Base-by-base conservation (phyloP, 2,329 filamentous ascomycete species). In the Arachnopeziza araneosa region DNA sequence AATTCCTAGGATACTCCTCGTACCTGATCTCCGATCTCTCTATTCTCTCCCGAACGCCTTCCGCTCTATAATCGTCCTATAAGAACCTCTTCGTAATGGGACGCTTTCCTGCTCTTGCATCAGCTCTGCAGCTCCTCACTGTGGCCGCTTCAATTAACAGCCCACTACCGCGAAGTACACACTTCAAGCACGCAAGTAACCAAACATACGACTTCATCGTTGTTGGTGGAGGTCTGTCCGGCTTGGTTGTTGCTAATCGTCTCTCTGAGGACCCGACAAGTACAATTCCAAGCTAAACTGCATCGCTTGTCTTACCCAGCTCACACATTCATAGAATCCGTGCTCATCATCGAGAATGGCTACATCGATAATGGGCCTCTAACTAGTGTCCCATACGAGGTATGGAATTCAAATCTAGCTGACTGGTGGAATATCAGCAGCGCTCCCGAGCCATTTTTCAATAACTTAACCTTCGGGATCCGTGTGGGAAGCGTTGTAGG, bases 141-240 rank as follows among this genome's bases (percentile, higher is more conserved):
- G 36, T 44, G 12, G 36, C 12, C 17, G 36, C 36, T 44, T 44
- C 36, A 44, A 44, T 44, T 19, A 14, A 14, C 17, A 44, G 17
- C 36, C 36, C 36, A 44, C 36, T 44, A 44, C 54, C 56, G 17
- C 36, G 17, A 44, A 12, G 17, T 44, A 14, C 36, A 44, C 36
- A 44, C 36, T 44, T 44, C 36, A 5, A 44, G 2, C 36, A 44
- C 12, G 36, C 36, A 44, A 44, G 36, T 12, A 44, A 44, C 36
- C 36, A 44, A 44, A 44, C 36, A 5, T 52, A 52, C 64, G 75
- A 78, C 64, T 78, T 75, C 56, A 62, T 78, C 44, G 63, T 78
- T 24, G 72, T 76, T 8, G 76, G 77, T 12, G 76, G 75, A 7
- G 76, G 77, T 10, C 77, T 76, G 0, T 70, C 75, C 3, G 76